phyloP scores from a whole-genome alignment of 192 early-diverging fungal genomes.

The Rhizoclosmatium sp. region DNA sequence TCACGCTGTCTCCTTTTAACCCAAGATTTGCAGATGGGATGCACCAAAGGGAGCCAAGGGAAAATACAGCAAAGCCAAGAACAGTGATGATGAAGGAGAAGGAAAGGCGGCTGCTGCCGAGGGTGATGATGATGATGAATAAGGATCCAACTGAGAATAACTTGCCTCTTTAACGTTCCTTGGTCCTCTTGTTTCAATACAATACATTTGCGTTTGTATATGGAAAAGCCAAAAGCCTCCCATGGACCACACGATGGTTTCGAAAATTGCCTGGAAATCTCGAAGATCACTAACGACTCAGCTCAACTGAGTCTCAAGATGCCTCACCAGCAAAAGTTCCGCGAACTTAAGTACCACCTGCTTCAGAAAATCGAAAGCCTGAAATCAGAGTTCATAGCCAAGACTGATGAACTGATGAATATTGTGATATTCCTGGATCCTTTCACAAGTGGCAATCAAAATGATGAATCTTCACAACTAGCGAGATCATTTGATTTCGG shows the following conservation, averaged over 20 bases:
- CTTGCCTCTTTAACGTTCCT: not conserved
- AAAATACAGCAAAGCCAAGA: constrained; percentile 43
- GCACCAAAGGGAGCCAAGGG: constrained; percentile 39
- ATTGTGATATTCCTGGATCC: not conserved
- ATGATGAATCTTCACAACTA: not conserved
- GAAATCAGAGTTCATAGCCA: not conserved
- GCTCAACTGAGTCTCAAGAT: not conserved
- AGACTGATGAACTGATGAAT: constrained; percentile 4
- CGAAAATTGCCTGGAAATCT: too few relatives aligned
- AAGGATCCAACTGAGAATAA: not conserved
- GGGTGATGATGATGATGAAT: constrained; percentile 55
- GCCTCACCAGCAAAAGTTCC: constrained; percentile 6
- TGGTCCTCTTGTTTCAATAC: too few relatives aligned
- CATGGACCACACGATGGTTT: too few relatives aligned
- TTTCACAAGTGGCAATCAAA: not conserved
- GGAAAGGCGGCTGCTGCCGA: constrained; percentile 44
- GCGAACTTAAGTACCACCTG: not conserved
- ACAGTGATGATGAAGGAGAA: constrained; percentile 47
- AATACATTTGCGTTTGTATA: too few relatives aligned
- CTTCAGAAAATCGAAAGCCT: not conserved
- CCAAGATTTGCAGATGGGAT: constrained; percentile 27
- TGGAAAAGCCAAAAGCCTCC: too few relatives aligned
- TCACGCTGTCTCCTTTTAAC: constrained; percentile 2
- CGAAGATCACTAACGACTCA: too few relatives aligned
- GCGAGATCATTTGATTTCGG: not conserved